Evolutionary conservation across 768 basidiomycete genomes (phyloP).

Genomic region (Tulasnella sp.): DNA sequence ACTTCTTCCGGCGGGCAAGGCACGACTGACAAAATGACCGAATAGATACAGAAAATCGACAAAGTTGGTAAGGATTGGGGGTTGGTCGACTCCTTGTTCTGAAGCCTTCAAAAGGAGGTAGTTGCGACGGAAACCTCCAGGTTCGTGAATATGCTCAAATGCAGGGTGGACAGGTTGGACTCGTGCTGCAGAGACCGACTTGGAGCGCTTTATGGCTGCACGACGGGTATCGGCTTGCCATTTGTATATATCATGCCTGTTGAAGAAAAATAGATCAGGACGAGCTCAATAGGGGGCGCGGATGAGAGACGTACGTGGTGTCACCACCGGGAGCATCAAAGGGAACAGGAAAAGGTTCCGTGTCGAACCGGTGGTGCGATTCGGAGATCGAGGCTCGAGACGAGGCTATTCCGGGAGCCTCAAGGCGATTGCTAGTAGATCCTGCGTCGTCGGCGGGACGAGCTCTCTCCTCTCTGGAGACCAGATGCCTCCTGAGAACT

Average conservation of each 20-base stretch:
- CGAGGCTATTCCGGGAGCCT: not conserved
- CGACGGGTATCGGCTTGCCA: slow-evolving; percentile 75
- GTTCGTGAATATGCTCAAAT: slow-evolving; percentile 90
- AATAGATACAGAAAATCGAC: slow-evolving; percentile 93
- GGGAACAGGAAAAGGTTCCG: slow-evolving; percentile 77
- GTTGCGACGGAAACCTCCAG: slow-evolving; percentile 88
- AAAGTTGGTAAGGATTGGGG: slow-evolving; percentile 63
- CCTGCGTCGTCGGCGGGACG: slow-evolving; percentile 18
- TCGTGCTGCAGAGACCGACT: slow-evolving; percentile 54
- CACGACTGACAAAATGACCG: slow-evolving; percentile 80
- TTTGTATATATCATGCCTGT: slow-evolving; percentile 89
- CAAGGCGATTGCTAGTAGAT: not conserved
- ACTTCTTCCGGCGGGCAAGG: not conserved
- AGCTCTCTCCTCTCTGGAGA: slow-evolving; percentile 59
- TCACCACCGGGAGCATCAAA: slow-evolving; percentile 84
- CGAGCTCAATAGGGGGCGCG: slow-evolving; percentile 5
- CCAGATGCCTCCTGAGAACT: slow-evolving; percentile 72
- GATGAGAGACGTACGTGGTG: slow-evolving; percentile 63
- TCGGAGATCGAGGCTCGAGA: slow-evolving; percentile 20
- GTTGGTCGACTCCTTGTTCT: slow-evolving; percentile 55
- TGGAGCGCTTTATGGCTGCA: slow-evolving; percentile 46
- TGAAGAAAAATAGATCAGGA: slow-evolving; percentile 24
- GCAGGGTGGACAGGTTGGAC: slow-evolving; percentile 47
- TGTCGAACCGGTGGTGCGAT: slow-evolving; percentile 37
- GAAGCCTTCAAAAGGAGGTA: slow-evolving; percentile 68